phyloP scores from a whole-genome alignment of 2,329 filamentous ascomycete species.

The Fonsecaea multimorphosa region DNA sequence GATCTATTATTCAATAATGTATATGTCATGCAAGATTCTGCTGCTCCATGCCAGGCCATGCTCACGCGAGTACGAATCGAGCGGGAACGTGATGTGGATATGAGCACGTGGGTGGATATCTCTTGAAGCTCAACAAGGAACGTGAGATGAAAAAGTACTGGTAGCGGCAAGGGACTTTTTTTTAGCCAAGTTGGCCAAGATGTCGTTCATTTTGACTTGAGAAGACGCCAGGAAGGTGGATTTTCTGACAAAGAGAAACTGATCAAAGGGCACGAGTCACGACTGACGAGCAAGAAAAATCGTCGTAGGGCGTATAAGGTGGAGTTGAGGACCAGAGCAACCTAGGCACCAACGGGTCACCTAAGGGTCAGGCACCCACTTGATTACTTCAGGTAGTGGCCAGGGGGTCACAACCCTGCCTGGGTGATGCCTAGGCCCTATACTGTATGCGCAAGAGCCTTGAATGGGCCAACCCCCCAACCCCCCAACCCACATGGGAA shows the following conservation, averaged over 20 bases:
- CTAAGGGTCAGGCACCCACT: conserved; percentile 8
- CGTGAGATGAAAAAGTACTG: not conserved
- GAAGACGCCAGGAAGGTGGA: not conserved
- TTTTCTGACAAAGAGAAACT: conserved; percentile 27
- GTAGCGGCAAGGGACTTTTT: not conserved
- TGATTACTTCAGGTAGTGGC: conserved; percentile 6
- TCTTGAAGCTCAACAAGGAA: not conserved
- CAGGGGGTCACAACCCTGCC: too few relatives aligned
- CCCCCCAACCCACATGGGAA: conserved; percentile 13
- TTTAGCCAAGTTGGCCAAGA: not conserved
- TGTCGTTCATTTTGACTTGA: conserved; percentile 15
- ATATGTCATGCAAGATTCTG: not conserved
- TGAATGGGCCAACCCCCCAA: not conserved
- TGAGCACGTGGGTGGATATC: conserved; percentile 16
- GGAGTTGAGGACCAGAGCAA: not conserved
- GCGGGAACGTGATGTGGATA: not conserved
- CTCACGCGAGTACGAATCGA: not conserved
- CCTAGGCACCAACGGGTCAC: too few relatives aligned
- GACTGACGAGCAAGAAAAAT: conserved; percentile 1
- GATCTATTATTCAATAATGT: not conserved
- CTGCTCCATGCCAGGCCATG: not conserved
- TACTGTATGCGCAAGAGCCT: not conserved
- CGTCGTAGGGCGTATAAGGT: conserved; percentile 16
- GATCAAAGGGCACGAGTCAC: not conserved
- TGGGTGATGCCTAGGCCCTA: conserved; percentile 9